phyloP scores from a whole-genome alignment of 2,329 filamentous ascomycete species.

The Sclerotinia minor region DNA sequence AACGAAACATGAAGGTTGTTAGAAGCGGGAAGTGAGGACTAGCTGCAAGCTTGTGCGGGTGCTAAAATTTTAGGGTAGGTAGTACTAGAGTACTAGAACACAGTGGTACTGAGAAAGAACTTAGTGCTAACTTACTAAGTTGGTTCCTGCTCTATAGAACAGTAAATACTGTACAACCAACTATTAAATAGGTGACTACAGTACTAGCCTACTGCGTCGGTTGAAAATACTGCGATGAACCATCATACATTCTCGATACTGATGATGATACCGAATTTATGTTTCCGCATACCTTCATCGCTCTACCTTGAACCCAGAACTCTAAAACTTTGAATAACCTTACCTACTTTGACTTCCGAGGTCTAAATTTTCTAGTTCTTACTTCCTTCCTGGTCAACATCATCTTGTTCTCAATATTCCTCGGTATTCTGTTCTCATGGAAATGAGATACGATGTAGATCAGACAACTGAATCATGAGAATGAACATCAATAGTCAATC shows the following conservation, averaged over 20 bases:
- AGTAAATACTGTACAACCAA: background rate
- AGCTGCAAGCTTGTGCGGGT: background rate
- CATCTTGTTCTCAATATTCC: background rate
- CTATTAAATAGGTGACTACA: background rate
- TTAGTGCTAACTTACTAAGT: too few relatives aligned
- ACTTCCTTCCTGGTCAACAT: too few relatives aligned
- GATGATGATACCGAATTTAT: too few relatives aligned
- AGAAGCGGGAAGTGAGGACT: background rate
- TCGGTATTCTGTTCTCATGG: background rate
- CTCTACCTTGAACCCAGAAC: too few relatives aligned
- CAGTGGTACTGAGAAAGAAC: too few relatives aligned
- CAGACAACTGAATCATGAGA: background rate
- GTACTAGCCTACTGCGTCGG: too few relatives aligned
- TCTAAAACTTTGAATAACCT: too few relatives aligned
- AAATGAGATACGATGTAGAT: constrained; percentile 12
- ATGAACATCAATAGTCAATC: constrained; percentile 8
- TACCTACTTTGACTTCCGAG: too few relatives aligned
- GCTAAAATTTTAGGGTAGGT: background rate
- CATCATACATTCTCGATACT: background rate
- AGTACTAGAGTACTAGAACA: too few relatives aligned
- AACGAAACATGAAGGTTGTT: background rate
- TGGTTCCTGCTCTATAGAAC: background rate
- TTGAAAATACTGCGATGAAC: background rate
- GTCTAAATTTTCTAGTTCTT: background rate
- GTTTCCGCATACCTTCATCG: too few relatives aligned